Conservation (phyloP, 331 rosid species). For the Arachis monticola region DNA sequence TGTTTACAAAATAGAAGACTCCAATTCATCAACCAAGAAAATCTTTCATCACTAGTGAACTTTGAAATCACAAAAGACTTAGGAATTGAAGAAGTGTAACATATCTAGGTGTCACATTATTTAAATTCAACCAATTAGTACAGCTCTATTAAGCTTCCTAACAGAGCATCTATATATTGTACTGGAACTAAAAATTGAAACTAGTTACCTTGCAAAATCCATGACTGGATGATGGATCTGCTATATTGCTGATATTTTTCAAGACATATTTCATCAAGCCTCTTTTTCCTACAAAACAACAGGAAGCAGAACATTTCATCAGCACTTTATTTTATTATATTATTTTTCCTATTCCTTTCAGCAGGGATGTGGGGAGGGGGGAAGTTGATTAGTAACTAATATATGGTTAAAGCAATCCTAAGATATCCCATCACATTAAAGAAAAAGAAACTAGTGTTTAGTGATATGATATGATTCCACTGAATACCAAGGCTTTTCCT, state of each 20-base stretch:
- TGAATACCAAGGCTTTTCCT: no score
- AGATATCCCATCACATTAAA: not conserved
- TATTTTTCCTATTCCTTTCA: not conserved
- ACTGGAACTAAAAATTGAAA: constrained; percentile 9
- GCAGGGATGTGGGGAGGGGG: not conserved
- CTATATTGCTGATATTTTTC: constrained; percentile 80
- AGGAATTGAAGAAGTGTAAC: no score
- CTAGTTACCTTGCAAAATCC: constrained; percentile 85
- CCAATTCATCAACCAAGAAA: not conserved
- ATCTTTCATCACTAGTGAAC: not conserved
- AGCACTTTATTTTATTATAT: not conserved
- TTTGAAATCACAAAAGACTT: no score
- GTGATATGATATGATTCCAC: no score
- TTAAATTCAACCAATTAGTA: constrained; percentile 10
- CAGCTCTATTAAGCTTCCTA: not conserved
- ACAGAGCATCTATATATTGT: not conserved
- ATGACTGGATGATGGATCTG: constrained; percentile 83
- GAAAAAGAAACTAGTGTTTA: not conserved
- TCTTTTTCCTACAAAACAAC: constrained; percentile 58
- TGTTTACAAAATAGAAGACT: not conserved
- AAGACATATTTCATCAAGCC: constrained; percentile 85
- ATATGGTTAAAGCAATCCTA: not conserved
- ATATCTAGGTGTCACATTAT: no score
- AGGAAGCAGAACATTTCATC: constrained; percentile 5
- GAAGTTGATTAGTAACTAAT: not conserved